These are phyloP conservation scores for Monarda citriodora DNA, from an alignment of 305 asterid species.

Conservation along the genomic window DNA sequence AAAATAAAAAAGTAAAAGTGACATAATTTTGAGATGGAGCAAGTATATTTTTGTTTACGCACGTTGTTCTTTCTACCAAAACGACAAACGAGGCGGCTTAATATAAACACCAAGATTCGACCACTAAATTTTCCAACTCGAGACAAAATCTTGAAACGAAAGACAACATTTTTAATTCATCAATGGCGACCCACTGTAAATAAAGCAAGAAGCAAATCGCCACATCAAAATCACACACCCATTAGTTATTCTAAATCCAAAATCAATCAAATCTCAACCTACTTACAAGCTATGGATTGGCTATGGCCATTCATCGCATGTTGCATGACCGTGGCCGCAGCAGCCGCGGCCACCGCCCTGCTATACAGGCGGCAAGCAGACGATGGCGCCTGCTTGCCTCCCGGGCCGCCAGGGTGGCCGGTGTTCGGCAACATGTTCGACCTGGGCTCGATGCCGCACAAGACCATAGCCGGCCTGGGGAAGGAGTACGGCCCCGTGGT, in stretches of 20 bases:
- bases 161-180: neutral
- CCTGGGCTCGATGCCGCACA: slow-evolving; percentile 62
- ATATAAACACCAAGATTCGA: neutral
- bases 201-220: neutral
- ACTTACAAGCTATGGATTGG: slow-evolving; percentile 27
- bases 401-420: slow-evolving; percentile 71
- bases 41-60: no score
- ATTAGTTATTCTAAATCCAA: no score
- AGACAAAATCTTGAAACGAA: slow-evolving; percentile 1
- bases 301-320: slow-evolving; percentile 22
- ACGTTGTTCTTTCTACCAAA: neutral
- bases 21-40: no score
- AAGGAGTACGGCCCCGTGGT: slow-evolving; percentile 48
- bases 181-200: neutral
- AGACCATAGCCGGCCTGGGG: slow-evolving; percentile 35
- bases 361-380: slow-evolving; percentile 1
- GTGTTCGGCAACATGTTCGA: slow-evolving; percentile 67
- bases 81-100: slow-evolving; percentile 2
- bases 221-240: neutral
- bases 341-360: slow-evolving; percentile 12
- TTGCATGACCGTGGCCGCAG: neutral
- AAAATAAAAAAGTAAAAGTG: no score
- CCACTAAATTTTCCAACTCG: no score
- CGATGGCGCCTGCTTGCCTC: slow-evolving; percentile 27
- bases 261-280: neutral